Conservation (phyloP, 1,284 basidiomycete genomes). For the Apiotrichum sp. region DNA sequence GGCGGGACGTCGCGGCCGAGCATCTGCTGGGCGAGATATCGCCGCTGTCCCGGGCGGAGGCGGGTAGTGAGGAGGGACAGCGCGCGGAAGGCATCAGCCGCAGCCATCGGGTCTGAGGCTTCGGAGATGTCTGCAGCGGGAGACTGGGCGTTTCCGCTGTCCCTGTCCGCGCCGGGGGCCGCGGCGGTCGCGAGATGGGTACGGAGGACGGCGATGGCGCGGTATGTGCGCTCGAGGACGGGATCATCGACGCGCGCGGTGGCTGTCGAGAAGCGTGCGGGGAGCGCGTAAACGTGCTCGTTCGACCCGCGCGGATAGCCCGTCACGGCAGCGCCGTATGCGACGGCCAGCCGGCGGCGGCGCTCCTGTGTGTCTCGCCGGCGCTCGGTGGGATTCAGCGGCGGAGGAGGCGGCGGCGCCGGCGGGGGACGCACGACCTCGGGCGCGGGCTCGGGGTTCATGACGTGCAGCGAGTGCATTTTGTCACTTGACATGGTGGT, state of each 20-base stretch:
- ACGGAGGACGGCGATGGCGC: not conserved
- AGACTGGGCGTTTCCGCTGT: too few species aligned
- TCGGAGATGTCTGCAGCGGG: too few species aligned
- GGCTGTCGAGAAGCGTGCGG: not conserved
- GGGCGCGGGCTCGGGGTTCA: not conserved
- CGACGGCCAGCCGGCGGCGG: not conserved
- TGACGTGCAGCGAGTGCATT: not conserved
- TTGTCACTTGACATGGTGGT: not conserved
- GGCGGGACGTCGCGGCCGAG: not conserved
- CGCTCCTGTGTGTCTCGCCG: not conserved
- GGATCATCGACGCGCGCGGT: not conserved
- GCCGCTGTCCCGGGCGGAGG: not conserved
- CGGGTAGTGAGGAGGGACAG: not conserved
- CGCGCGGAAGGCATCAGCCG: too few species aligned
- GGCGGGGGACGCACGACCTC: too few species aligned
- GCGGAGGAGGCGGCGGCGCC: too few species aligned
- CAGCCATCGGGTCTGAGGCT: too few species aligned
- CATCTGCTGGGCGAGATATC: constrained; percentile 2
- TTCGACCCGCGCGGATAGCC: not conserved
- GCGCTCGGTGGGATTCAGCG: not conserved
- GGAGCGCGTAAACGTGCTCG: not conserved
- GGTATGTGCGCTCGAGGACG: not conserved
- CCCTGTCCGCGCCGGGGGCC: too few species aligned
- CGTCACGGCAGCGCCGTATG: not conserved
- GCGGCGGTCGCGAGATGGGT: not conserved